Base-by-base conservation (phyloP, 345 rosid species). In the Noccaea caerulescens region DNA sequence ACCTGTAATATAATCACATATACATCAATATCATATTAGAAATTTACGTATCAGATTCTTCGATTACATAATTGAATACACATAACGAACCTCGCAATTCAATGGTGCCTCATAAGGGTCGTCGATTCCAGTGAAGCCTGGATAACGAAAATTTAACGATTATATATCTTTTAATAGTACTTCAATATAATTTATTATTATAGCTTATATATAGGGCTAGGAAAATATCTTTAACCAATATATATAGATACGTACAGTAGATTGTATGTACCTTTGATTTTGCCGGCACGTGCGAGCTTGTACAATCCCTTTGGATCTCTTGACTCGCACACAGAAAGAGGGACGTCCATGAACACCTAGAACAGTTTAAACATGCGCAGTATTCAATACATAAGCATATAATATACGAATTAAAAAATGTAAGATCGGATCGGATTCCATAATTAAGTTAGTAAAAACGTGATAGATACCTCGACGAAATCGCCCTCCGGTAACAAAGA, bases 211-310 rank as follows among this genome's bases (percentile, higher is more conserved):
- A 10, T 9, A 10, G 4, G 23, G 10, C 13, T 23, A 51, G 33
- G 25, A n/a, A 11, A 10, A 9, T 51, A 51, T 47, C 25, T 47
- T 46, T 7, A 49, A 49, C 53, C 23, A 20, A 20, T 20, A 20
- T 20, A 20, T 20, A 20, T 20, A 20, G 18, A n/a, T n/a, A n/a
- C n/a, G n/a, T 1, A 18, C 20, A 20, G 23, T 20, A 20, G 23
- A 20, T 20, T 20, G 23, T 8, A n/a, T 4, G 23, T 34, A 86
- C 94, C 91, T 82, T 83, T 88, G 73, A 91, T 87, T 78, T 87
- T 91, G 51, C 97, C 97, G 18, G 95, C 92, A 49, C 97, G 85
- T 34, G 95, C 97, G 60, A 91, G 92, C 74, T 87, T 88, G 82
- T 91, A 91, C 54, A 91, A 74, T 57, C 95, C 95, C 78, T 91